Evolutionary conservation across 2,329 filamentous ascomycete genomes (phyloP).

Genomic region (Hymenoscyphus scutula): DNA sequence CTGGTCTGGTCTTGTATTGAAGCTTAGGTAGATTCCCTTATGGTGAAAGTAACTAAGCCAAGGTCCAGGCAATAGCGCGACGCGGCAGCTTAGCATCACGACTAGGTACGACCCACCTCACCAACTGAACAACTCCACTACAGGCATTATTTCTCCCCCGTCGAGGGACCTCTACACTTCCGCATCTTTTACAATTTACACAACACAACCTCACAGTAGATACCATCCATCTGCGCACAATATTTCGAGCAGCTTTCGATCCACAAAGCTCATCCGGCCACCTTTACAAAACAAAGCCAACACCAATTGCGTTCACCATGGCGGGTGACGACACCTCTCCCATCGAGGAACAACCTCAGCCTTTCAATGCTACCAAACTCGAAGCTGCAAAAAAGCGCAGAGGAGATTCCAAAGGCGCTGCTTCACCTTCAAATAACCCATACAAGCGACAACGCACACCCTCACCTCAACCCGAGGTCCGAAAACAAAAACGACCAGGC

Average conservation of each 20-base stretch:
- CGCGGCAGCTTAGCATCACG: slow-evolving; percentile 15
- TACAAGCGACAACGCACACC: slow-evolving; percentile 24
- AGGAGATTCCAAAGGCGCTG: slow-evolving; percentile 26
- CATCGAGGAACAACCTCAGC: slow-evolving; percentile 40
- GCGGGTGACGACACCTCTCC: slow-evolving; percentile 30
- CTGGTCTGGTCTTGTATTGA: slow-evolving; percentile 24
- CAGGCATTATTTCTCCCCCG: neutral
- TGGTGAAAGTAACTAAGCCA: neutral
- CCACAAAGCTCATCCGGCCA: neutral
- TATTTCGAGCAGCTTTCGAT: neutral
- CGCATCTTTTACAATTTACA: slow-evolving; percentile 9
- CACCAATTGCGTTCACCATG: slow-evolving; percentile 33
- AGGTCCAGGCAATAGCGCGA: slow-evolving; percentile 32
- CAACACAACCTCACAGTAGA: neutral
- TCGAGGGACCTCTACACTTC: slow-evolving; percentile 5
- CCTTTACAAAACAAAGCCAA: neutral
- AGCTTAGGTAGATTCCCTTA: too few species aligned
- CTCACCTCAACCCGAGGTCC: slow-evolving; percentile 41
- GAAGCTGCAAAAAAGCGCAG: slow-evolving; percentile 42
- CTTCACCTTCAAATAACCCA: slow-evolving; percentile 27
- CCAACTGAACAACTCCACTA: too few species aligned
- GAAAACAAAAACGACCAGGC: slow-evolving; percentile 68
- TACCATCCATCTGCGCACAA: neutral
- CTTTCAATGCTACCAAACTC: slow-evolving; percentile 43
- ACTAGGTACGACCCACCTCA: too few species aligned